Evolutionary conservation across 2,329 filamentous ascomycete species (phyloP), one percentile per base, ranked within the genome.

Genomic region (Sporothrix protearum): DNA sequence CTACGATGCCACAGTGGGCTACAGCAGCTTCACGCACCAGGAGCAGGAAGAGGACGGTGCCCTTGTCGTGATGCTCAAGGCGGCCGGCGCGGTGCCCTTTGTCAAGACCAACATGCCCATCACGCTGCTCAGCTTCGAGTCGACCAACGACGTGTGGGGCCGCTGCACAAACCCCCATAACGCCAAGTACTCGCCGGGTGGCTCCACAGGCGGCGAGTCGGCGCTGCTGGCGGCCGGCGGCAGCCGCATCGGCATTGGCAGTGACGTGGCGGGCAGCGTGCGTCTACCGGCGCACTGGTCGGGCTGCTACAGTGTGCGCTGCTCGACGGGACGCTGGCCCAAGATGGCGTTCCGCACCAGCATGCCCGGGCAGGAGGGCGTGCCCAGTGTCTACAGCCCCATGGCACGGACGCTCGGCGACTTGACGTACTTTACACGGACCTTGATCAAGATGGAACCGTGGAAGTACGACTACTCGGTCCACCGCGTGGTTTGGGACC

Each of bases 61-160:
- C 1, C 87, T 93, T 77, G 90, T 92, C 28, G 87, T 86, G 71
- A 81, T 98, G 55, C 84, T 97, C 68, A 97, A 97, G 78, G 92
- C 96, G 78, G 93, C 93, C 2, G 92, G 94, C 28, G 94, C 94
- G 0, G 86, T 97, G 1, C 94, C 94, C 0, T 97, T 97, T 78
- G 93, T 94, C 74, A 98, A 97, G 84, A 97, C 94, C 0, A 96
- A 96, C 74, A 80, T 96, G 1, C 95, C 94, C 5, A 91, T 95
- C 71, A 97, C 94, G 0, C 86, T 97, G 1, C 85, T 97, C 53
- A 94, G 91, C 71, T 97, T 97, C 77, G 94, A 97, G 80, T 94
- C 91, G 19, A 88, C 88, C 70, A 89, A 89, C 77, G 86, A 87
- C 73, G 83, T 97, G 25, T 98, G 94, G 93, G 94, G 95, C 9